phyloP scores from a whole-genome alignment of 148 eudicot genomes.

The Camellia lanceoleosa region DNA sequence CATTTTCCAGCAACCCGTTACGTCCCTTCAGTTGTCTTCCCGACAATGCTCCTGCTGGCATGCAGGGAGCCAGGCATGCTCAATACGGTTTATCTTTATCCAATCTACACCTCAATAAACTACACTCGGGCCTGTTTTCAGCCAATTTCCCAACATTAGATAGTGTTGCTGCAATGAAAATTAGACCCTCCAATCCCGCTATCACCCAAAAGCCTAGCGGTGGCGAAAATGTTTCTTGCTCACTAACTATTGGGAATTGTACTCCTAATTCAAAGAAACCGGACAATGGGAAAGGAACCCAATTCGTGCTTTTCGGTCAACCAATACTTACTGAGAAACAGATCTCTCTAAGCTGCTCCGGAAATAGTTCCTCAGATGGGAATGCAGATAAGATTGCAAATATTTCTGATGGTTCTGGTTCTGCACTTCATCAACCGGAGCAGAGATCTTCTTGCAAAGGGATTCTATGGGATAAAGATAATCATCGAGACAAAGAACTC shows the following conservation, averaged over 20 bases:
- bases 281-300: slow-evolving; percentile 38
- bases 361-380: slow-evolving; percentile 54
- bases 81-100: slow-evolving; percentile 71
- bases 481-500: slow-evolving; percentile 31
- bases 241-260: slow-evolving; percentile 71
- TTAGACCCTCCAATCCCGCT: slow-evolving; percentile 37
- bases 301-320: slow-evolving; percentile 77
- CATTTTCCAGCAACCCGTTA: slow-evolving; percentile 40
- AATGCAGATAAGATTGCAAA: slow-evolving; percentile 45
- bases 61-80: slow-evolving; percentile 99
- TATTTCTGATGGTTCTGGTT: slow-evolving; percentile 51
- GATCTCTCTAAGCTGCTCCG: slow-evolving; percentile 51
- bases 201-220: slow-evolving; percentile 32
- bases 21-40: slow-evolving; percentile 23
- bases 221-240: slow-evolving; percentile 63
- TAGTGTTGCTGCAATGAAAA: slow-evolving; percentile 26
- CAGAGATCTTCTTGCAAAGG: slow-evolving; percentile 30
- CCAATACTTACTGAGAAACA: slow-evolving; percentile 71
- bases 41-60: slow-evolving; percentile 66
- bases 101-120: slow-evolving; percentile 58
- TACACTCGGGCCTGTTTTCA: slow-evolving; percentile 47
- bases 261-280: slow-evolving; percentile 34
- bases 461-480: slow-evolving; percentile 22
- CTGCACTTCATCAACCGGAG: slow-evolving; percentile 32
- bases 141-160: slow-evolving; percentile 44